Conservation (phyloP, 2,329 filamentous ascomycete genomes). For the Diaporthe vexans region DNA sequence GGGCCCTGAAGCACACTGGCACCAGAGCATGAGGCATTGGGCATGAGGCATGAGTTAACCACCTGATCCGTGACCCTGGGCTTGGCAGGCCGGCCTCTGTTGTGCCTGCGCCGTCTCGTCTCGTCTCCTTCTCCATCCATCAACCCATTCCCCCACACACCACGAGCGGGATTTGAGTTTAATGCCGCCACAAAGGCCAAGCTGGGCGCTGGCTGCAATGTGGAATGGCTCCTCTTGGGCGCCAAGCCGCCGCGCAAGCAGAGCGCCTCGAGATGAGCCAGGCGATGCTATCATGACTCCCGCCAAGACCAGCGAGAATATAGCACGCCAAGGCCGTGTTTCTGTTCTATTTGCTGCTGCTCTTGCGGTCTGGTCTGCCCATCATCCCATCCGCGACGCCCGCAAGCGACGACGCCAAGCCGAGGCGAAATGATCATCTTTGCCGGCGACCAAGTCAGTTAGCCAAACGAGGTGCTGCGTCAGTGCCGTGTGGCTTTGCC, state of each 20-base stretch:
- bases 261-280: neutral
- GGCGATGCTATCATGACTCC: conserved; percentile 9
- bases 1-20: conserved; percentile 27
- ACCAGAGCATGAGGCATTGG: conserved; percentile 21
- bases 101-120: conserved; percentile 19
- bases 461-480: conserved; percentile 28
- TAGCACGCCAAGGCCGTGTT: neutral
- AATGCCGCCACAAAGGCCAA: conserved; percentile 22
- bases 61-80: conserved; percentile 20
- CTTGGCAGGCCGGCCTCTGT: neutral
- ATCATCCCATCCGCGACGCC: conserved; percentile 4
- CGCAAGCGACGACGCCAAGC: conserved; percentile 10
- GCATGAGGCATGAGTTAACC: neutral
- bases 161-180: conserved; percentile 20
- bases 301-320: conserved; percentile 2
- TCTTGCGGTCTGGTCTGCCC: neutral
- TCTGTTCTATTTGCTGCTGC: neutral
- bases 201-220: neutral
- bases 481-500: conserved; percentile 22
- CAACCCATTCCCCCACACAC: neutral
- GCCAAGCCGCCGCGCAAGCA: conserved; percentile 31
- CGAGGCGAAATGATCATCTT: conserved; percentile 26
- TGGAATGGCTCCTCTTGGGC: conserved; percentile 21
- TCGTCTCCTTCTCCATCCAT: neutral
- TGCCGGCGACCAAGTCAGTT: conserved; percentile 24